These are phyloP conservation scores for Wallacemonas collosoma DNA, from an alignment of 208 protist genomes.

Conservation along the genomic window DNA sequence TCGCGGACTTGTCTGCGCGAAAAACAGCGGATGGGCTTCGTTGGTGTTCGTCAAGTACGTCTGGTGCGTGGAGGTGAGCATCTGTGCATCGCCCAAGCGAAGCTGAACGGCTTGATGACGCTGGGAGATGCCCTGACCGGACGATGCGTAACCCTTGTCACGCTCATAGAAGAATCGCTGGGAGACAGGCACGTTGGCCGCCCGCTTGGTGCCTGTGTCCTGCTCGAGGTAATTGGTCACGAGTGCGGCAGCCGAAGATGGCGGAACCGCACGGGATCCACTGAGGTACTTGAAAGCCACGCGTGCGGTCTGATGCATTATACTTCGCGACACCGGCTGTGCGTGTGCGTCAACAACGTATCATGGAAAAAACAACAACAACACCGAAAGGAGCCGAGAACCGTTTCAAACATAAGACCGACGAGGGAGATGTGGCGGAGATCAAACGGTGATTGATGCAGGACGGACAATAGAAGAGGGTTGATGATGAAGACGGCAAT, in stretches of 20 bases:
- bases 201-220: slow-evolving; percentile 37
- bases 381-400: no score
- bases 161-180: slow-evolving; percentile 80
- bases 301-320: slow-evolving; percentile 14
- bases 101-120: slow-evolving; percentile 67
- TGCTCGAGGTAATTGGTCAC: slow-evolving; percentile 61
- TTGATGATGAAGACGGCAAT: no score
- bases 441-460: no score
- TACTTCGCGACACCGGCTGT: neutral
- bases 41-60: slow-evolving; percentile 72
- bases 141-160: neutral
- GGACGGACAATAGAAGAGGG: no score
- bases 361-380: no score
- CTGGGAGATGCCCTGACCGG: slow-evolving; percentile 26
- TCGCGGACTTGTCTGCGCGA: slow-evolving; percentile 67
- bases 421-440: no score
- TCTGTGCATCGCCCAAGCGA: slow-evolving; percentile 75
- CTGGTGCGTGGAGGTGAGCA: slow-evolving; percentile 69
- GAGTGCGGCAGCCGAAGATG: slow-evolving; percentile 59
- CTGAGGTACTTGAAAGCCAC: slow-evolving; percentile 59
- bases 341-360: no score
- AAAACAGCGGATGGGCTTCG: slow-evolving; percentile 86
- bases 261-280: slow-evolving; percentile 42
- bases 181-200: slow-evolving; percentile 71
- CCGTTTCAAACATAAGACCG: no score